phyloP scores from a whole-genome alignment of 768 basidiomycete species.

The Mycena galericulata region DNA sequence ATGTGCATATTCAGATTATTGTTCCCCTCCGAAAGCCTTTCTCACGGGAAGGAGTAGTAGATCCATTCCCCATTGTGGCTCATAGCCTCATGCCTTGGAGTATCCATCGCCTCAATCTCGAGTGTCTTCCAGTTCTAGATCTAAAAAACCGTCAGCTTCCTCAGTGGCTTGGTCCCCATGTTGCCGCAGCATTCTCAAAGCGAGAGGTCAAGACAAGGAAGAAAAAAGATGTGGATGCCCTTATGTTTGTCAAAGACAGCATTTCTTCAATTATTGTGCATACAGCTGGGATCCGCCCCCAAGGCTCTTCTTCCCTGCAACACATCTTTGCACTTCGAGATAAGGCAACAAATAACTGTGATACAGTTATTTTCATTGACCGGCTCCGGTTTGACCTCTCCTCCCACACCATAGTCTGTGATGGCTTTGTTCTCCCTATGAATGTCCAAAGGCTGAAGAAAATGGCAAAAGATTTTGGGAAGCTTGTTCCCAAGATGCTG shows the following conservation, averaged over 20 bases:
- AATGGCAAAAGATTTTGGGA: slow-evolving; percentile 28
- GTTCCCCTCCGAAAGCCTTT: slow-evolving; percentile 29
- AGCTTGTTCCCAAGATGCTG: slow-evolving; percentile 24
- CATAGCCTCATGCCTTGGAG: slow-evolving; percentile 41
- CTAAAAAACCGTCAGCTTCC: slow-evolving; percentile 14
- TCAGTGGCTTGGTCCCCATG: slow-evolving; percentile 48
- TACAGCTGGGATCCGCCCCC: slow-evolving; percentile 40
- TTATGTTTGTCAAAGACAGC: slow-evolving; percentile 48
- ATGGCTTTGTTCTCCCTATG: slow-evolving; percentile 60
- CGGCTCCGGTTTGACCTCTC: slow-evolving; percentile 60
- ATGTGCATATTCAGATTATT: slow-evolving; percentile 20
- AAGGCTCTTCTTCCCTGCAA: slow-evolving; percentile 3
- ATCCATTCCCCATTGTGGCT: slow-evolving; percentile 42
- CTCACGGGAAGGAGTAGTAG: slow-evolving; percentile 40
- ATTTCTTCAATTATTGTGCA: slow-evolving; percentile 44
- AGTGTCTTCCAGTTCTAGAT: slow-evolving; percentile 44
- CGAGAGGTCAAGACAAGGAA: slow-evolving; percentile 48
- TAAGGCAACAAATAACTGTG: slow-evolving; percentile 34
- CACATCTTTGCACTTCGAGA: slow-evolving; percentile 40
- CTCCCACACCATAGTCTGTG: slow-evolving; percentile 63
- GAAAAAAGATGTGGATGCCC: slow-evolving; percentile 50
- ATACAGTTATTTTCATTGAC: slow-evolving; percentile 61
- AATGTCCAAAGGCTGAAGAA: slow-evolving; percentile 34
- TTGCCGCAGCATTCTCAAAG: slow-evolving; percentile 20
- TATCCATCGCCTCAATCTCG: slow-evolving; percentile 50